phyloP scores from a whole-genome alignment of 2,329 filamentous ascomycete species.

The Incumbomyces lentus region DNA sequence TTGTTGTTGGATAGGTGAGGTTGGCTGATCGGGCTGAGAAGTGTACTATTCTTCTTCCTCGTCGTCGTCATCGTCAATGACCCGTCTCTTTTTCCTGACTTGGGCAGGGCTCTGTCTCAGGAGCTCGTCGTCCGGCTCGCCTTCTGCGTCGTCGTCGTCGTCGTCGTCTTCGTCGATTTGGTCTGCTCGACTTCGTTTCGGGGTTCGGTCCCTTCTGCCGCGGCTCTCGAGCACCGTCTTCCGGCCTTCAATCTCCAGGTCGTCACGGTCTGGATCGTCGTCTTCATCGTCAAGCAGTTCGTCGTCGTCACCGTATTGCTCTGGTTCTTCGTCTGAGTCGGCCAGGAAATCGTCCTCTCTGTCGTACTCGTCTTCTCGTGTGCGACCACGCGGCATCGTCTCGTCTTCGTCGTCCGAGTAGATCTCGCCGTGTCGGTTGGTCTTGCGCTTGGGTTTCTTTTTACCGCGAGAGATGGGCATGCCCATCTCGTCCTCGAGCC shows the following conservation, averaged over 20 bases:
- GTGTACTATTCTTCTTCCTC: constrained; percentile 8
- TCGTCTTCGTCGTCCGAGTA: constrained; percentile 42
- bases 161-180: constrained; percentile 12
- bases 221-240: constrained; percentile 17
- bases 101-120: constrained; percentile 12
- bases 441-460: constrained; percentile 27
- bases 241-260: constrained; percentile 24
- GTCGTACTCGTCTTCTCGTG: constrained; percentile 71
- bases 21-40: too few relatives aligned
- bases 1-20: too few relatives aligned
- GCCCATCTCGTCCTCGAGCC: constrained; percentile 49
- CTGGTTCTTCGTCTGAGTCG: constrained; percentile 38
- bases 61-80: constrained; percentile 21
- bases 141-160: constrained; percentile 12
- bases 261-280: constrained; percentile 31
- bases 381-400: constrained; percentile 33
- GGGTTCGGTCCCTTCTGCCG: constrained; percentile 13
- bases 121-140: constrained; percentile 14
- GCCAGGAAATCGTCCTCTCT: constrained; percentile 69
- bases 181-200: constrained; percentile 10
- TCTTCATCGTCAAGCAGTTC: constrained; percentile 30
- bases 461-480: constrained; percentile 28
- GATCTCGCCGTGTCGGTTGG: constrained; percentile 38
- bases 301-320: constrained; percentile 35
- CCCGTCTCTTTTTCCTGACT: constrained; percentile 18